Base-by-base conservation (phyloP, 768 basidiomycete species). In the Pulveroboletus sp. region DNA sequence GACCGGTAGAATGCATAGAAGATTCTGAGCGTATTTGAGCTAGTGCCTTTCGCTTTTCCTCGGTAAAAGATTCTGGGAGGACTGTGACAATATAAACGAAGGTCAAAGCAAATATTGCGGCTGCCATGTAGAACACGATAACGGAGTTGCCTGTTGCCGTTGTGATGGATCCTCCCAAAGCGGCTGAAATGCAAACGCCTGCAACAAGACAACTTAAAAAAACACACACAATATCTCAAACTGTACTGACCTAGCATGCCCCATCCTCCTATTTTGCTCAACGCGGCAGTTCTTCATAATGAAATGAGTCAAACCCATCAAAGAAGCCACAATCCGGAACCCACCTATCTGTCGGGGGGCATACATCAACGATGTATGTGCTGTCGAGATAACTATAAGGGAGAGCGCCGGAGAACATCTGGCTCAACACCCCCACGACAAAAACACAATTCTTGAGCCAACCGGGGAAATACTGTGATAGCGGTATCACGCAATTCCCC, bases 11-110 rank as follows among this genome's bases (percentile, higher is more conserved):
- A 27, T 27, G 25, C n/a, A n/a, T n/a, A 27, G 25, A 27, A 27
- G 25, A 27, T 5, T 9, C 25, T n/a, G n/a, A n/a, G 25, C 9
- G 25, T 9, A 27, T 27, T 5, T 9, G 25, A 9, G 9, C 5
- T 9, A 65, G 41, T 20, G 52, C 53, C 1, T 55, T 53, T 16
- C 62, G 53, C 21, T 60, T 64, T 10, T 58, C 52, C 34, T 63
- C 43, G 0, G 62, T 52, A 24, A 70, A 63, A 14, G 69, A 63
- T 49, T 69, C 69, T 1, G 68, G 65, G 2, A 70, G 57, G n/a
- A 66, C 14, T 10, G 44, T 39, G n/a, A 44, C 23, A 2, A 60
- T 49, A 35, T 65, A 69, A 16, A 67, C 20, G 27, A 66, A 47
- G 17, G 41, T 45, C 3, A 34, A 16, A 6, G 36, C 35, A 34